These are phyloP conservation scores for Suillus placidus DNA, from an alignment of 768 basidiomycete species.

Conservation along the genomic window DNA sequence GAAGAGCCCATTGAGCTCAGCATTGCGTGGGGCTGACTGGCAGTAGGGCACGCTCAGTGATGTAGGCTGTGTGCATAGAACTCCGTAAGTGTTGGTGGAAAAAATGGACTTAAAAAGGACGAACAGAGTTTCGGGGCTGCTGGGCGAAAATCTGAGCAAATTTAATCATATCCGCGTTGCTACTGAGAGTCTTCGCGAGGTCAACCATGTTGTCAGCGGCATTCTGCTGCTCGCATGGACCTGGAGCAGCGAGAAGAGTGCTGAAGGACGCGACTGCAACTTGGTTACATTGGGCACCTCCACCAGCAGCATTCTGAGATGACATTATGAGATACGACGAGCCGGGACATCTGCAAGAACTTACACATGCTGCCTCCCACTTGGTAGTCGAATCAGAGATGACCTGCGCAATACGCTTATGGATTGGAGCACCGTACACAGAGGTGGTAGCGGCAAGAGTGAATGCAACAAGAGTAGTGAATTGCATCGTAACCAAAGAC, in stretches of 20 bases:
- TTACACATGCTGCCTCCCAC: conserved; percentile 53
- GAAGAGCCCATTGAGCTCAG: conserved; percentile 56
- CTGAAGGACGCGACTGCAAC: conserved; percentile 55
- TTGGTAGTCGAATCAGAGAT: conserved; percentile 42
- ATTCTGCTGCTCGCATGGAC: conserved; percentile 58
- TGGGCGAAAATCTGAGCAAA: conserved; percentile 57
- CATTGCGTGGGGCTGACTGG: conserved; percentile 52
- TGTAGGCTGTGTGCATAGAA: conserved; percentile 36
- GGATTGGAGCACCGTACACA: conserved; percentile 39
- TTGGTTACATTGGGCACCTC: conserved; percentile 58
- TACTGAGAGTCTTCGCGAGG: conserved; percentile 46
- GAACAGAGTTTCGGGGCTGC: conserved; percentile 58
- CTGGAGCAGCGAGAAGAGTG: conserved; percentile 61
- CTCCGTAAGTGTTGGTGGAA: neutral
- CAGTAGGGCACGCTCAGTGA: conserved; percentile 53
- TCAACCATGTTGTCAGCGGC: conserved; percentile 56
- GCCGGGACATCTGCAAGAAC: conserved; percentile 20
- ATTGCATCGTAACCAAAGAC: conserved; percentile 10
- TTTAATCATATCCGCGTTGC: conserved; percentile 49
- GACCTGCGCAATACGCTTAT: conserved; percentile 51
- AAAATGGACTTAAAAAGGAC: conserved; percentile 18
- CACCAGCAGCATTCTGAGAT: conserved; percentile 53
- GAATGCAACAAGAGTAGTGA: conserved; percentile 23
- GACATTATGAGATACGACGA: neutral
- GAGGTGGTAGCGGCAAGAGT: conserved; percentile 36